Base-by-base conservation (phyloP, 2,329 filamentous ascomycete genomes). In the Botrytis paeoniae region DNA sequence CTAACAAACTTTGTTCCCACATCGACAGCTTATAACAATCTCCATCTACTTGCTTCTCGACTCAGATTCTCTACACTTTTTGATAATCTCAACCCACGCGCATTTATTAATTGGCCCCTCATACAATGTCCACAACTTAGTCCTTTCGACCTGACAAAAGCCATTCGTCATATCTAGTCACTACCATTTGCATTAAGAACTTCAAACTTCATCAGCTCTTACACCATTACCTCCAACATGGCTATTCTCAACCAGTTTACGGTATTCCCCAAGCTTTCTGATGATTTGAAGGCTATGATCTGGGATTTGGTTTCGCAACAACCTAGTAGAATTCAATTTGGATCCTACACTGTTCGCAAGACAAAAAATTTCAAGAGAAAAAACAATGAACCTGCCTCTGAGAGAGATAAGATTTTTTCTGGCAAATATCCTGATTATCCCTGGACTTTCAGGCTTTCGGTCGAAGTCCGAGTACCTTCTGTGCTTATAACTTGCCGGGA, bases 331-430 rank as follows among this genome's bases (percentile, higher is more conserved):
- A 35, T 65, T 16, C 14, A 4, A 8, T 65, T 65, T 35, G 29
- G 16, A 12, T 1, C 0, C 32, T 35, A 8, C 6, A 0, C 0
- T 0, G 4, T 3, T 3, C 20, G 20, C 7, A 48, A 5, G 41
- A 35, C 6, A 48, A 35, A 18, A 5, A 0, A 5, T 12, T 12
- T 29, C 6, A n/a, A n/a, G 29, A 9, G 3, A 9, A 48, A 35
- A 1, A 1, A 8, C n/a, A 29, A 16, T 8, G 14, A 25, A 3
- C 39, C 18, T 35, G 25, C n/a, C 10, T 25, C 41, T 16, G 41
- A 65, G 1, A 65, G 41, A 3, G 41, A 45, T 16, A 25, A 25
- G 14, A 6, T 65, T 10, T n/a, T 65, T 20, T 25, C 1, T 35
- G 62, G 18, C 29, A 63, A 20, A 20, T 20, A 35, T 25, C 29